Percentiles rank a stretch among this genome's conserved stretches.
Evolutionary conservation across 2,329 filamentous ascomycete species (phyloP).

Genomic region (Aspergillus sp.): DNA sequence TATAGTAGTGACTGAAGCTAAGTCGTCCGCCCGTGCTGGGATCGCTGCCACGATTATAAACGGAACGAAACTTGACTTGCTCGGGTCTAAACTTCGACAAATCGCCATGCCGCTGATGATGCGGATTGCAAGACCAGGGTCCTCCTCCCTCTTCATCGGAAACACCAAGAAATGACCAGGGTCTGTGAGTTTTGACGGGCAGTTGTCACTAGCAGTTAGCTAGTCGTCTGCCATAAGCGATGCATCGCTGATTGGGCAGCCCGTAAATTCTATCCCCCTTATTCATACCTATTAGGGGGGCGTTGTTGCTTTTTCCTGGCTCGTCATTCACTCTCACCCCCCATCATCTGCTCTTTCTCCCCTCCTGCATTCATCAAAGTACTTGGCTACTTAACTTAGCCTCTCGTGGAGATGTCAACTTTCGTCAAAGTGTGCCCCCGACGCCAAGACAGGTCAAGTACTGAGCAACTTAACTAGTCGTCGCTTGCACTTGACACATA

Average conservation of each 20-base stretch:
- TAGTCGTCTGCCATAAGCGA: not conserved
- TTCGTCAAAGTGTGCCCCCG: not conserved
- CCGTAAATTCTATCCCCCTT: not conserved
- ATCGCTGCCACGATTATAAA: not conserved
- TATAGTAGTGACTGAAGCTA: not conserved
- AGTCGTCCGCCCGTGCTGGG: not conserved
- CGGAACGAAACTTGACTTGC: not conserved
- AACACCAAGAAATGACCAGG: not conserved
- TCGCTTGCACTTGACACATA: not conserved
- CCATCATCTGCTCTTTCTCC: too few relatives aligned
- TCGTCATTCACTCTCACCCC: not conserved
- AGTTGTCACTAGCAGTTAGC: too few relatives aligned
- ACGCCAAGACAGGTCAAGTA: not conserved
- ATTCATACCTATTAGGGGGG: not conserved
- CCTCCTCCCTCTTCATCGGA: not conserved
- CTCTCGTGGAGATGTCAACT: slow-evolving; percentile 7
- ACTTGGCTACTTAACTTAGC: not conserved
- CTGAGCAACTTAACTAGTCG: not conserved
- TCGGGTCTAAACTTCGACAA: not conserved
- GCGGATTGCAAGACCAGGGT: not conserved
- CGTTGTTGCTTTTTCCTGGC: not conserved
- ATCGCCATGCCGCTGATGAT: not conserved
- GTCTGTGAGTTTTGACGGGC: not conserved
- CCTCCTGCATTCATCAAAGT: not conserved
- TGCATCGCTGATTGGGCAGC: not conserved